phyloP scores from a whole-genome alignment of 2,329 filamentous ascomycete genomes.

The Neonectria ditissima region DNA sequence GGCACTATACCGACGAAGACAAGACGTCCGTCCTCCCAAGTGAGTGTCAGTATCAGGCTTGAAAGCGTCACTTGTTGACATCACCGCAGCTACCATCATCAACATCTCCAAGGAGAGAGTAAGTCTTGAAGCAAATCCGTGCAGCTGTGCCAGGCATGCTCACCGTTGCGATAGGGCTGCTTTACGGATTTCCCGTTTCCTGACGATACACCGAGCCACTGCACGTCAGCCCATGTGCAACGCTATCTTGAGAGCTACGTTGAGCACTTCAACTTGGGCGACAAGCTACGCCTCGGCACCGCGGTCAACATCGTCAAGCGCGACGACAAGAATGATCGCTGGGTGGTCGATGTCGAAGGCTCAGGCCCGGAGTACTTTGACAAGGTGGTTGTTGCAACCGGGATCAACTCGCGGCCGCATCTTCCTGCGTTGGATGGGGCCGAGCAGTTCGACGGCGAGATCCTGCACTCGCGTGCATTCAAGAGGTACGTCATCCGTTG shows the following conservation, averaged over 20 bases:
- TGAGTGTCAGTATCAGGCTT: conserved; percentile 24
- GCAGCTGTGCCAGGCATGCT: neutral
- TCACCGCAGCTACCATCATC: conserved; percentile 42
- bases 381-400: conserved; percentile 53
- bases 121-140: neutral
- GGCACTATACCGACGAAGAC: conserved; percentile 55
- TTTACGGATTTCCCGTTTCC: conserved; percentile 53
- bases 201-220: conserved; percentile 41
- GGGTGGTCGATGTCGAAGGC: conserved; percentile 46
- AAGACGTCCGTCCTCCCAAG: conserved; percentile 53
- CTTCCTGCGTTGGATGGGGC: conserved; percentile 51
- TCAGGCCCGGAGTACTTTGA: conserved; percentile 46
- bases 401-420: conserved; percentile 49
- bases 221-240: conserved; percentile 42
- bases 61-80: conserved; percentile 13
- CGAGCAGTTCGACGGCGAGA: conserved; percentile 52
- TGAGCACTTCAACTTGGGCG: conserved; percentile 47
- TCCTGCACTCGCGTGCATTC: conserved; percentile 55
- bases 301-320: conserved; percentile 35
- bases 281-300: conserved; percentile 43
- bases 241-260: conserved; percentile 51
- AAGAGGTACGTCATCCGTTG: conserved; percentile 41
- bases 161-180: conserved; percentile 42
- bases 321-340: conserved; percentile 37
- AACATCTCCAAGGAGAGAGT: conserved; percentile 51